Evolutionary conservation across 169 alveolate genomes (phyloP), one percentile per base, ranked within the genome.

Genomic region (Prorocentrum cordatum): DNA sequence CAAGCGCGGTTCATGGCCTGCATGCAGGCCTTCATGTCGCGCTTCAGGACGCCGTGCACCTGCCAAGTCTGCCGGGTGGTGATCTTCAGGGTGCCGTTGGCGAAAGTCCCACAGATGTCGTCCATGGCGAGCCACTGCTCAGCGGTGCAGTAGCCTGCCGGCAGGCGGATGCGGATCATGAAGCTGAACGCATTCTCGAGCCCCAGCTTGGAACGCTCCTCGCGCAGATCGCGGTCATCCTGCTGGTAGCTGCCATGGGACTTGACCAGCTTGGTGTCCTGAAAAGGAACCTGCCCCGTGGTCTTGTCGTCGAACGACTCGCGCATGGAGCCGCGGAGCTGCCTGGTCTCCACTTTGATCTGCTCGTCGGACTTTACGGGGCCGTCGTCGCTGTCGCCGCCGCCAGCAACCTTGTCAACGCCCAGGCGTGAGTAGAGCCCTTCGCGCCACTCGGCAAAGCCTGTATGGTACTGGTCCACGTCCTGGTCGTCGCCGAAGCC

Each of bases 91-190:
- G 90, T 82, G 27, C 80, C 90, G 36, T 82, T 82, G 27, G 90
- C 90, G 26, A 82, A 82, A 29, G 61, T 82, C 39, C 31, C 39
- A 58, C 90, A 82, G 26, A 82, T 42, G n/a, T 42, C 54, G 31
- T 83, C 91, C 91, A 83, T 83, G 59, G 91, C 91, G 32, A 83
- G 62, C 80, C 82, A 83, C 32, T 83, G 91, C 82, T 83, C 91
- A 22, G 91, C 91, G 0, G 91, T 83, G 72, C 80, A 66, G 27
- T 54, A 66, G 39, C 91, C 91, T 5, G 79, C 91, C n/a, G 91
- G 91, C 64, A 82, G 27, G 18, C 90, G 90, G 50, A 82, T 29
- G 7, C 90, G 90, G 36, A 82, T 82, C 90, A 82, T 82, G 68
- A 82, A 82, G 54, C 70, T 39, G 67, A 82, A 82, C 20, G 90